Evolutionary conservation across 2,329 filamentous ascomycete species (phyloP), one percentile per base, ranked within the genome.

Genomic region (Neofusicoccum kwambonambiense): DNA sequence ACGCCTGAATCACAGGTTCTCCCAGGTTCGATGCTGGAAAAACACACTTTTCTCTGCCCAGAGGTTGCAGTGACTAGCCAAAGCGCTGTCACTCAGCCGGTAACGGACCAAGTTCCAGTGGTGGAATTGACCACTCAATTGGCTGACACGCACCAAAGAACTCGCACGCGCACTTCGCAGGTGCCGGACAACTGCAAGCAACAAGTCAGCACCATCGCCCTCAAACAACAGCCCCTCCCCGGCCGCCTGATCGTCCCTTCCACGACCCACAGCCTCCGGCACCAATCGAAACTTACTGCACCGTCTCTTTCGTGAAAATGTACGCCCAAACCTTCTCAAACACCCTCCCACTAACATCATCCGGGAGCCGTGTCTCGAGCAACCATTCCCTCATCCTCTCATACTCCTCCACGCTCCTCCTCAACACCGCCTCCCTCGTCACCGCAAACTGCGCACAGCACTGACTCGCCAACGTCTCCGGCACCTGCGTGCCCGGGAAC

Each of bases 381-480:
- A 68, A 22, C 67, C 67, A 69, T 35, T 66, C 34, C 39, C 66
- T 45, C 44, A 67, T 62, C 17, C 62, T 13, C 37, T 37, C 62
- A 39, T 68, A 69, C 1, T 65, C 65, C 2, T 19, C 54, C 42
- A 34, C 45, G 2, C 22, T 9, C 13, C 63, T 39, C 39, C 44
- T 52, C 6, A 12, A 41, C n/a, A 69, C 60, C 15, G 58, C 58
- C 27, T 63, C 60, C 9, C 63, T 19, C n/a, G 66, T 67, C 2
- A 67, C 67, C 12, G 64, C 66, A 64, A 69, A 69, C 64, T 69
- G 67, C 37, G 67, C 67, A 58, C 67, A 69, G 49, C 67, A 69
- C 22, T 34, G 41, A 5, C 22, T 50, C 27, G 64, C 67, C 39
- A 69, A 58, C 4, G 54, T 64, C 44, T 58, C 39, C 1, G 67